Evolutionary conservation across 1,284 basidiomycete species (phyloP).

Genomic region (Tilletia indica): DNA sequence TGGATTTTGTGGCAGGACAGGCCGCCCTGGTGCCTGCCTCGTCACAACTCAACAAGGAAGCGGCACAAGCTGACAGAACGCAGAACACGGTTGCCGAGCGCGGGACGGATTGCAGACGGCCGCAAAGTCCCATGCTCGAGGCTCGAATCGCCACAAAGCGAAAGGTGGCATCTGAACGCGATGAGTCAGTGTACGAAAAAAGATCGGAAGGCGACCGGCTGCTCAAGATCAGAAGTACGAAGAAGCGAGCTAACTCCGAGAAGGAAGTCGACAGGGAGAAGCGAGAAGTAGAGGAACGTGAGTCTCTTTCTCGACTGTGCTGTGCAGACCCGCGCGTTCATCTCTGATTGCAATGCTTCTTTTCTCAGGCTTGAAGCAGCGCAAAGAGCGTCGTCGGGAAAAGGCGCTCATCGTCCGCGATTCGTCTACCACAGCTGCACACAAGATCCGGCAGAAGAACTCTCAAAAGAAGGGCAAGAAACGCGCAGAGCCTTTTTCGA

Average conservation of each 20-base stretch:
- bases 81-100: no score
- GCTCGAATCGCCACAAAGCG: no score
- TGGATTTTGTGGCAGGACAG: background rate
- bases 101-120: no score
- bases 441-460: constrained; percentile 3
- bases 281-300: background rate
- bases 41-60: no score
- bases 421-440: background rate
- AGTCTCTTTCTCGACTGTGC: background rate
- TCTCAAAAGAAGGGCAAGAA: background rate
- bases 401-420: constrained; percentile 11
- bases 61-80: no score
- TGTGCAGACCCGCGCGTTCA: no score
- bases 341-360: background rate
- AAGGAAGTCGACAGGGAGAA: background rate
- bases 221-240: no score
- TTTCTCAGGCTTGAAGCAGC: background rate
- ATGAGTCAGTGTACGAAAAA: no score
- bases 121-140: no score
- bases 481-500: background rate
- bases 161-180: no score
- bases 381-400: background rate
- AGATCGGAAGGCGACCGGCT: no score
- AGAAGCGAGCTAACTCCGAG: no score
- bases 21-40: background rate